Evolutionary conservation across 202 grass and related monocot species (phyloP).

Genomic region (Zoysia matrella): DNA sequence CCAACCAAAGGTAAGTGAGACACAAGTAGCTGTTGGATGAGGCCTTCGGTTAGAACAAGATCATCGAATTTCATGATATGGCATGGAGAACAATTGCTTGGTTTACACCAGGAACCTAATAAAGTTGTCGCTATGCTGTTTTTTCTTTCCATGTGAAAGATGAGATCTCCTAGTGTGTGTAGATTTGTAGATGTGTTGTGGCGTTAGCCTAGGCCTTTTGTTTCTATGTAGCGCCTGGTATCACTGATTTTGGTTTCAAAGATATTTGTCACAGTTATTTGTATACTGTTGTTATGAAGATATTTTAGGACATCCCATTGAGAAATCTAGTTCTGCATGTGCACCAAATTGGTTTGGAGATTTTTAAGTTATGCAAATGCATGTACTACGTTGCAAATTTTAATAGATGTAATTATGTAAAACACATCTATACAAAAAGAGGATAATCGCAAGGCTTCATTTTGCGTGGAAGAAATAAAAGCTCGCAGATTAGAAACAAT

Average conservation of each 20-base stretch:
- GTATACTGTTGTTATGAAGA: neutral
- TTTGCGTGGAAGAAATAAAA: neutral
- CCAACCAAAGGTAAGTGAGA: slow-evolving; percentile 33
- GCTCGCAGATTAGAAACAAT: neutral
- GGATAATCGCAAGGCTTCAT: neutral
- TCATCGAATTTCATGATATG: slow-evolving; percentile 23
- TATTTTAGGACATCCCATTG: neutral
- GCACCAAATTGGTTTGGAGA: slow-evolving; percentile 4
- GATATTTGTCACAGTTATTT: neutral
- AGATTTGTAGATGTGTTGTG: slow-evolving; percentile 15
- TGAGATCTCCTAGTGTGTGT: slow-evolving; percentile 1
- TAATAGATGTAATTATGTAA: too few relatives aligned
- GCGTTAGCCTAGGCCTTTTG: neutral
- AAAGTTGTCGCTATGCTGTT: neutral
- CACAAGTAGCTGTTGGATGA: slow-evolving; percentile 32
- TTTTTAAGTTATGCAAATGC: neutral
- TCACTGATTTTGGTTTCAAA: neutral
- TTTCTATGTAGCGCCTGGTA: neutral
- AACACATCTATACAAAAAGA: neutral
- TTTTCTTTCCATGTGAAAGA: slow-evolving; percentile 2
- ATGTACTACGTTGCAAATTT: neutral
- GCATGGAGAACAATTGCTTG: neutral
- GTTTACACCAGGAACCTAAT: slow-evolving; percentile 25
- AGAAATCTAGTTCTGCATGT: neutral
- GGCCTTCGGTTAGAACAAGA: neutral